Percentiles rank a stretch among this genome's conserved stretches.
Conservation (phyloP, 208 protist genomes). For the Trypanosoma scelopori region DNA sequence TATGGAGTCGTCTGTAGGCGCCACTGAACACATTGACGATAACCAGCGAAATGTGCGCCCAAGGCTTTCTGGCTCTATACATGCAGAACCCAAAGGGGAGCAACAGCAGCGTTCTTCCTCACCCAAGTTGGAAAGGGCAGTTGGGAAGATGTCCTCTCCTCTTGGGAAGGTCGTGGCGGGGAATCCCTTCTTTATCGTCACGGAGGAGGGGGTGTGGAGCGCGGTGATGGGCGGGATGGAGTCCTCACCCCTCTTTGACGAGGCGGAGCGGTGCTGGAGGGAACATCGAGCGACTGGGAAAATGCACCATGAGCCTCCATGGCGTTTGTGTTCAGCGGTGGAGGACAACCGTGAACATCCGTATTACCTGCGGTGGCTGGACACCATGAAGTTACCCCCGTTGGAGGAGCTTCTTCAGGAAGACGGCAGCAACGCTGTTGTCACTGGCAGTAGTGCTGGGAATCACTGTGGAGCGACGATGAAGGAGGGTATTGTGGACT, state of each 20-base stretch:
- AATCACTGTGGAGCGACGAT: not conserved
- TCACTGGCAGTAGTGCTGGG: slow-evolving; percentile 7
- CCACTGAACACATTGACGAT: slow-evolving; percentile 1
- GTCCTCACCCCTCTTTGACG: slow-evolving; percentile 10
- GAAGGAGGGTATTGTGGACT: slow-evolving; percentile 1
- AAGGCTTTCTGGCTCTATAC: slow-evolving; percentile 3
- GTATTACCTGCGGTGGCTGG: slow-evolving; percentile 58
- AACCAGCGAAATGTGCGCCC: slow-evolving; percentile 8
- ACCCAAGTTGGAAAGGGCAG: not conserved
- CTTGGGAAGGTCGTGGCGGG: slow-evolving; percentile 4
- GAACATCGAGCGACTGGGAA: slow-evolving; percentile 42
- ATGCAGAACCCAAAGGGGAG: not conserved
- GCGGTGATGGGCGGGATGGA: not conserved
- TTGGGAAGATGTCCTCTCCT: not conserved
- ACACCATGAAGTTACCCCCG: slow-evolving; percentile 39
- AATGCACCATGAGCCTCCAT: slow-evolving; percentile 73
- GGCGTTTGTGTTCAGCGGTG: slow-evolving; percentile 50
- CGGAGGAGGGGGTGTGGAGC: slow-evolving; percentile 14
- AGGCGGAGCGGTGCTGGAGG: slow-evolving; percentile 34
- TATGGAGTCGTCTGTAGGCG: slow-evolving; percentile 8
- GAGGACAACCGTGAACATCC: slow-evolving; percentile 80
- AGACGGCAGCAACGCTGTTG: slow-evolving; percentile 16
- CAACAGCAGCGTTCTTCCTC: not conserved
- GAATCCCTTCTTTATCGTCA: slow-evolving; percentile 20
- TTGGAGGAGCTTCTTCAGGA: slow-evolving; percentile 47